phyloP scores from a whole-genome alignment of 2,329 filamentous ascomycete genomes.

The Fusarium falciforme region DNA sequence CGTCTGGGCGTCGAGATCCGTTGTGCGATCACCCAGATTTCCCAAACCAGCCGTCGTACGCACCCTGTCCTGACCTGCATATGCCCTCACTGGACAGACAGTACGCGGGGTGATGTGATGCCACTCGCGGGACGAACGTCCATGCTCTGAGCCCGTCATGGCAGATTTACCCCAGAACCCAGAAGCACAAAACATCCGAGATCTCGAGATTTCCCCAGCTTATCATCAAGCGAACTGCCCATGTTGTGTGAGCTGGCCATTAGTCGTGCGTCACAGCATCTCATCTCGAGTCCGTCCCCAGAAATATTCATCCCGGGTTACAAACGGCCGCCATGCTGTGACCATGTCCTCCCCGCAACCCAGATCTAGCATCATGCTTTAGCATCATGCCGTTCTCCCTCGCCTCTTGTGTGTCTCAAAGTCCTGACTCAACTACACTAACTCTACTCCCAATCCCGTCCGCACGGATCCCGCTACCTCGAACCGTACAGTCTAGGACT shows the following conservation, averaged over 20 bases:
- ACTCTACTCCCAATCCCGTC: background rate
- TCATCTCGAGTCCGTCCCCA: constrained; percentile 4
- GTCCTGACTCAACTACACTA: constrained; percentile 19
- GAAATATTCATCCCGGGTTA: background rate
- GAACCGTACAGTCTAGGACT: constrained; percentile 20
- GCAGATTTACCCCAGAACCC: constrained; percentile 20
- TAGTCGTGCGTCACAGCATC: background rate
- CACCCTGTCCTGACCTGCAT: constrained; percentile 16
- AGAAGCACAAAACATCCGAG: constrained; percentile 13
- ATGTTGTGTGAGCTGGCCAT: constrained; percentile 1
- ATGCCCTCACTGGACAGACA: constrained; percentile 25
- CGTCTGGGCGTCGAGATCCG: constrained; percentile 20
- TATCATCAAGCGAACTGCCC: constrained; percentile 12
- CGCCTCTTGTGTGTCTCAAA: background rate
- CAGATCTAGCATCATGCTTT: background rate
- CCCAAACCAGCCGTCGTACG: background rate
- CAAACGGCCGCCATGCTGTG: background rate
- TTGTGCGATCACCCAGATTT: constrained; percentile 5
- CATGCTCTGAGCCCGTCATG: constrained; percentile 15
- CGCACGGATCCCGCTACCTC: constrained; percentile 21
- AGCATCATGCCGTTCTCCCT: background rate
- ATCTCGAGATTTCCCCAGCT: constrained; percentile 25
- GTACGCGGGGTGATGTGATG: constrained; percentile 28
- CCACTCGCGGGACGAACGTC: constrained; percentile 17
- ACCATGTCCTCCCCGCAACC: background rate